Conservation (phyloP, 805 yeast genomes). For the Kodamaea nitidulidarum region DNA sequence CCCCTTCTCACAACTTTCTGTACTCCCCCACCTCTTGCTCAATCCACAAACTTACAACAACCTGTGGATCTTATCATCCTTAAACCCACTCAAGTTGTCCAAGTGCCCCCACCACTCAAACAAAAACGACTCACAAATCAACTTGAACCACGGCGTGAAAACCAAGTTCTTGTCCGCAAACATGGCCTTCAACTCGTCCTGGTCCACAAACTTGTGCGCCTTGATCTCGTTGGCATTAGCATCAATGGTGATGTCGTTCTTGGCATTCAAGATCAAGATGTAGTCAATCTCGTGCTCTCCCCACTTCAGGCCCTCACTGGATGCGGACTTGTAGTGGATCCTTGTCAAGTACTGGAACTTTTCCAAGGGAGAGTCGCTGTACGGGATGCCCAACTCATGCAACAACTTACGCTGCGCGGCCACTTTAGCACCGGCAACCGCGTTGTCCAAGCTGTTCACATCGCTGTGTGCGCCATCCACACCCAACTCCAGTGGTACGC, state of each 20-base stretch:
- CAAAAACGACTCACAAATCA: slow-evolving; percentile 86
- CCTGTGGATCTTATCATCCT: slow-evolving; percentile 46
- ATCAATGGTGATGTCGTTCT: slow-evolving; percentile 50
- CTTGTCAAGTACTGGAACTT: slow-evolving; percentile 82
- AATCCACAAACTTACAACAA: slow-evolving; percentile 37
- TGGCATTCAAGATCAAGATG: slow-evolving; percentile 70
- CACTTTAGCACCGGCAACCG: slow-evolving; percentile 71
- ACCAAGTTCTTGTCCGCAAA: slow-evolving; percentile 59
- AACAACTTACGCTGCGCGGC: slow-evolving; percentile 92
- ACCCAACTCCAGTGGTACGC: slow-evolving; percentile 79
- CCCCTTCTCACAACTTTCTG: no score
- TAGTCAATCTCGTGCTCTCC: slow-evolving; percentile 98
- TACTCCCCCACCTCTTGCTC: no score
- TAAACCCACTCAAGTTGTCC: slow-evolving; percentile 50
- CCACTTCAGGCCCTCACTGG: slow-evolving; percentile 71
- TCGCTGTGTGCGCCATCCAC: slow-evolving; percentile 13
- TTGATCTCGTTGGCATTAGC: slow-evolving; percentile 74
- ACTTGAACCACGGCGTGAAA: slow-evolving; percentile 98
- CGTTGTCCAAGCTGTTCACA: slow-evolving; percentile 44
- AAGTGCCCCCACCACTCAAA: slow-evolving; percentile 92
- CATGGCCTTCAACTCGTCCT: slow-evolving; percentile 67
- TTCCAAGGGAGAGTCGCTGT: slow-evolving; percentile 55
- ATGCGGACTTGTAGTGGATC: slow-evolving; percentile 87
- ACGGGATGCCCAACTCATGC: slow-evolving; percentile 86
- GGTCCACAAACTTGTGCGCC: slow-evolving; percentile 71